Base-by-base conservation (phyloP, 2,329 filamentous ascomycete genomes). In the Claviceps monticola region DNA sequence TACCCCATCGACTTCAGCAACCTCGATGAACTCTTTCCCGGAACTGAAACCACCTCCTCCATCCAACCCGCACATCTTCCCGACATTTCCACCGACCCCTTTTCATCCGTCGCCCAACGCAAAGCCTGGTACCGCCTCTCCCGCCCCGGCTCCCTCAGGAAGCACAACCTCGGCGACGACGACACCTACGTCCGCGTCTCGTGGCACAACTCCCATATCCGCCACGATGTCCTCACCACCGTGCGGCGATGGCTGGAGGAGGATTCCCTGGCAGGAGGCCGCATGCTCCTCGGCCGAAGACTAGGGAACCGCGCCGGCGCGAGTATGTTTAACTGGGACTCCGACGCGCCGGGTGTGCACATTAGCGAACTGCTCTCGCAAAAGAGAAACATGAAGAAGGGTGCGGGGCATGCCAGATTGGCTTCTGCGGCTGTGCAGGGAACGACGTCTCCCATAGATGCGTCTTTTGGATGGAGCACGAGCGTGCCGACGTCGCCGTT, bases 241-340 rank as follows among this genome's bases (percentile, higher is more conserved):
- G 80, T 84, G 17, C 71, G 76, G 26, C 72, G 78, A 26, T 85
- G 82, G 82, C 80, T 83, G 72, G 78, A 82, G 57, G 76, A 83
- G 57, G 80, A 81, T 57, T 76, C 77, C 0, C 75, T 79, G 29
- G 38, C 38, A 16, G 69, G 74, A 2, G 76, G 78, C 1, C 72
- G 73, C n/a, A 61, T 65, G 6, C 62, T 66, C 23, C 59, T 67
- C 3, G 67, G 69, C 0, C 64, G 68, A 46, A 65, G 70, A 16
- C 59, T 60, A 0, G 66, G 64, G 1, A 62, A 62, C 17, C 43
- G 23, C 5, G 68, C 71, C 17, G 74, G 72, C 41, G 70, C 69
- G 5, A 72, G 70, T 53, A 71, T 77, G 56, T 84, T 83, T 62
- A 78, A 80, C 34, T 84, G 80, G 80, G 76, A 82, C 56, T 74